These are phyloP conservation scores for Kalmanozyma brasiliensis DNA, from an alignment of 1,284 basidiomycete species.

Conservation along the genomic window DNA sequence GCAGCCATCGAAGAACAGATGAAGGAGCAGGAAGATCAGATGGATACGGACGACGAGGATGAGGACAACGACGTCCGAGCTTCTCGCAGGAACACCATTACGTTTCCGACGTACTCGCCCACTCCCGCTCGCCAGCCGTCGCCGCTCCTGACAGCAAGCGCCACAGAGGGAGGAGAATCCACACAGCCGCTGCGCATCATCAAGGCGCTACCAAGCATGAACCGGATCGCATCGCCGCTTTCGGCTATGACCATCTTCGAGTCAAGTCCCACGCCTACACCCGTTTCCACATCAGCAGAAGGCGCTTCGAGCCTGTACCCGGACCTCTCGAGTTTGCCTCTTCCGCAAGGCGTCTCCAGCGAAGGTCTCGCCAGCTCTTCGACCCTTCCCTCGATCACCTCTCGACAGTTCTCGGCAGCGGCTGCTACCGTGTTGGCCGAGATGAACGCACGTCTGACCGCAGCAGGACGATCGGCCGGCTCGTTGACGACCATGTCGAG, in stretches of 20 bases:
- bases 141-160: conserved; percentile 9
- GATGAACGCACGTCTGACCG: conserved; percentile 52
- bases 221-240: conserved; percentile 33
- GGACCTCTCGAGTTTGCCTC: conserved; percentile 21
- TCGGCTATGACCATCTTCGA: conserved; percentile 36
- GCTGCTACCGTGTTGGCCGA: conserved; percentile 51
- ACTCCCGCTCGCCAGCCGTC: conserved; percentile 2
- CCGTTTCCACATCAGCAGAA: neutral
- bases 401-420: conserved; percentile 44
- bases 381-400: conserved; percentile 41
- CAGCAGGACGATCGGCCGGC: conserved; percentile 35
- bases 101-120: conserved; percentile 12
- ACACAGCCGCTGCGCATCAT: conserved; percentile 51
- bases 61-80: conserved; percentile 4
- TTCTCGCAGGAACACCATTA: conserved; percentile 30
- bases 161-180: neutral
- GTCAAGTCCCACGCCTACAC: conserved; percentile 14
- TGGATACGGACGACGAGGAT: conserved; percentile 32
- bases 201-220: conserved; percentile 42
- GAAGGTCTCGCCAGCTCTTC: conserved; percentile 31
- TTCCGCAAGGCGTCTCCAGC: conserved; percentile 26
- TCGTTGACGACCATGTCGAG: conserved; percentile 37
- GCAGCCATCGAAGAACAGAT: conserved; percentile 46
- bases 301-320: conserved; percentile 32
- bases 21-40: conserved; percentile 21